phyloP scores from a whole-genome alignment of 306 rosid genomes.

The Castanopsis chinensis region DNA sequence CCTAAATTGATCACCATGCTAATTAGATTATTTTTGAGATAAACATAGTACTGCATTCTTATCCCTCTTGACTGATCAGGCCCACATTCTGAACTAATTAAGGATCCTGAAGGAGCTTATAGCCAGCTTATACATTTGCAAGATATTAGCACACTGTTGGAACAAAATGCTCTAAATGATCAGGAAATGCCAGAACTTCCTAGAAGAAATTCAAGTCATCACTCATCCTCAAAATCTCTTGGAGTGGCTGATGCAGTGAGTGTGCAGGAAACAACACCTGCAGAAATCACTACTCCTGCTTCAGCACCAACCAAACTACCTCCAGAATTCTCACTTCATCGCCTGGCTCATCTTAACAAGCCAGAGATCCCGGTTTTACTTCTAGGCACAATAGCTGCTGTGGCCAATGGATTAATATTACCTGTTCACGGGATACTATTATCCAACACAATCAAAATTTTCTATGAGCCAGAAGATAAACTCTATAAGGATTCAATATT shows the following conservation, averaged over 20 bases:
- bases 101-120: slow-evolving; percentile 63
- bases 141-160: slow-evolving; percentile 34
- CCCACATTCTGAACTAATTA: slow-evolving; percentile 51
- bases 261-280: slow-evolving; percentile 26
- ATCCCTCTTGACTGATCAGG: slow-evolving; percentile 44
- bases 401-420: slow-evolving; percentile 40
- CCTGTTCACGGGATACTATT: slow-evolving; percentile 53
- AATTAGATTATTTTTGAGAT: too few species aligned
- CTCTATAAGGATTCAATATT: slow-evolving; percentile 60
- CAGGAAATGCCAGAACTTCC: neutral
- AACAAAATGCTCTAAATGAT: slow-evolving; percentile 29
- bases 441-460: slow-evolving; percentile 45
- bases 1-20: too few species aligned
- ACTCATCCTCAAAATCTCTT: slow-evolving; percentile 42
- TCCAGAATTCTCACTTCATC: slow-evolving; percentile 38
- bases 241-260: slow-evolving; percentile 35
- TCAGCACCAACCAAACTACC: slow-evolving; percentile 23
- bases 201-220: neutral
- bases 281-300: slow-evolving; percentile 22
- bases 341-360: slow-evolving; percentile 72
- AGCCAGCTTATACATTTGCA: slow-evolving; percentile 62
- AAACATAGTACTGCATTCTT: neutral
- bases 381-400: slow-evolving; percentile 58
- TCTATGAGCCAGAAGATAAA: slow-evolving; percentile 54
- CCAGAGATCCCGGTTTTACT: slow-evolving; percentile 65